A percentile compares a stretch with the other conserved stretches of the same genome.
Conservation (phyloP, 164 flowering plant species). For the Stephania yunnanensis region DNA sequence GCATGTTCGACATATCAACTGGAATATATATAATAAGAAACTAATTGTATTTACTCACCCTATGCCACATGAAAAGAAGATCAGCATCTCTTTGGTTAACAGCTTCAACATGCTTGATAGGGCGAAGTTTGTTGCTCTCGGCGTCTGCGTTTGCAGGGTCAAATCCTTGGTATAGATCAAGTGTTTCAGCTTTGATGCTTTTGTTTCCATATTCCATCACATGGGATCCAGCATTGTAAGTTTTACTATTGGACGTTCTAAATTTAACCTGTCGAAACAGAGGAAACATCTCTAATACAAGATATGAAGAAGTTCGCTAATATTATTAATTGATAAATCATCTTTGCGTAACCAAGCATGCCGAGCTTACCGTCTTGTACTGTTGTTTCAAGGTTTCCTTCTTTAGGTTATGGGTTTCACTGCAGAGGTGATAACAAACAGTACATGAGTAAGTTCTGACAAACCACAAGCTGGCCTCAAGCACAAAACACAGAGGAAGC, state of each 20-base stretch:
- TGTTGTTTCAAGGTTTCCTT: slow-evolving; percentile 71
- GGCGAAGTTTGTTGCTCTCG: slow-evolving; percentile 30
- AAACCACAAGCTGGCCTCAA: too few relatives aligned
- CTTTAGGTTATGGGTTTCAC: slow-evolving; percentile 83
- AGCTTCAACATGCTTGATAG: slow-evolving; percentile 31
- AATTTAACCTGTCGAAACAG: slow-evolving; percentile 49
- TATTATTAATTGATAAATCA: not conserved
- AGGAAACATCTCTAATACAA: not conserved
- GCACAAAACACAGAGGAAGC: too few relatives aligned
- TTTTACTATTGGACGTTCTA: slow-evolving; percentile 69
- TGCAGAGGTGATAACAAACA: slow-evolving; percentile 23
- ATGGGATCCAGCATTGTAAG: slow-evolving; percentile 75
- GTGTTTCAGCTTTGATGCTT: slow-evolving; percentile 56
- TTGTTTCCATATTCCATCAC: slow-evolving; percentile 90
- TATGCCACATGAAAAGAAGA: slow-evolving; percentile 66
- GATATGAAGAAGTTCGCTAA: too few relatives aligned
- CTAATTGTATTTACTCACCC: slow-evolving; percentile 29
- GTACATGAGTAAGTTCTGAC: not conserved
- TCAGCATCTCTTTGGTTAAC: slow-evolving; percentile 96
- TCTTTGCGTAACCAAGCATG: not conserved
- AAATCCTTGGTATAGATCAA: slow-evolving; percentile 77
- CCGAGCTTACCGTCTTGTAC: slow-evolving; percentile 41
- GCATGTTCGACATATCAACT: not conserved
- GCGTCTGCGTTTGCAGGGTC: slow-evolving; percentile 55
- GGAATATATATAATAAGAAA: not conserved